Conservation (phyloP, 2,329 filamentous ascomycete species). For the Dothideomycetidae sp. region DNA sequence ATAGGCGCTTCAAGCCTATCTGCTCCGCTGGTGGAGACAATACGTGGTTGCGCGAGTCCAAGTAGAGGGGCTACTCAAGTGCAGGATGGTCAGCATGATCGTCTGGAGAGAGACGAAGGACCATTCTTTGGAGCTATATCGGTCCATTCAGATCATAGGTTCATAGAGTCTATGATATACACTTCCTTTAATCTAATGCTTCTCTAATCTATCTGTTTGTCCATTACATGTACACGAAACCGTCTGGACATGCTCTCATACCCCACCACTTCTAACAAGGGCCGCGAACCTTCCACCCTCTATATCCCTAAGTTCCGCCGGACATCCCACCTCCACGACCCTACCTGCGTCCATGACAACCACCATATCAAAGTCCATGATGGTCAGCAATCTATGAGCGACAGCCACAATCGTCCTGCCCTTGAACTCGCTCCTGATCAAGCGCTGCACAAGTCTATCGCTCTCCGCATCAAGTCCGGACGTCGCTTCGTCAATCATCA, state of each 20-base stretch:
- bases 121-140: too few species aligned
- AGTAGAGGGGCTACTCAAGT: too few species aligned
- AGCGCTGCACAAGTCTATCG: slow-evolving; percentile 3
- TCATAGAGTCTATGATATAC: too few species aligned
- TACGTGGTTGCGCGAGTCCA: too few species aligned
- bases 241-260: too few species aligned
- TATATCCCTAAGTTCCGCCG: slow-evolving; percentile 13
- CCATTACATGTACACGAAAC: background rate
- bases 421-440: slow-evolving; percentile 36
- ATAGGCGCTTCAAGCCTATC: too few species aligned
- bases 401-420: slow-evolving; percentile 46
- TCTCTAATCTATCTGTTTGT: too few species aligned
- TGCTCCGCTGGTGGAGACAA: too few species aligned
- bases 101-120: too few species aligned
- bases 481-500: slow-evolving; percentile 33
- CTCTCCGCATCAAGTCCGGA: slow-evolving; percentile 19
- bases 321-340: slow-evolving; percentile 28
- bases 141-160: too few species aligned
- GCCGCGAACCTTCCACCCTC: slow-evolving; percentile 10
- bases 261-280: background rate
- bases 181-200: background rate
- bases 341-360: slow-evolving; percentile 37
- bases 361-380: slow-evolving; percentile 39
- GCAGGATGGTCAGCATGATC: too few species aligned
- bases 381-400: slow-evolving; percentile 42